A percentile compares a stretch with the other conserved stretches of the same genome.
These are phyloP conservation scores for Cyclotella baltica DNA, from an alignment of 108 stramenopile species.

Conservation along the genomic window DNA sequence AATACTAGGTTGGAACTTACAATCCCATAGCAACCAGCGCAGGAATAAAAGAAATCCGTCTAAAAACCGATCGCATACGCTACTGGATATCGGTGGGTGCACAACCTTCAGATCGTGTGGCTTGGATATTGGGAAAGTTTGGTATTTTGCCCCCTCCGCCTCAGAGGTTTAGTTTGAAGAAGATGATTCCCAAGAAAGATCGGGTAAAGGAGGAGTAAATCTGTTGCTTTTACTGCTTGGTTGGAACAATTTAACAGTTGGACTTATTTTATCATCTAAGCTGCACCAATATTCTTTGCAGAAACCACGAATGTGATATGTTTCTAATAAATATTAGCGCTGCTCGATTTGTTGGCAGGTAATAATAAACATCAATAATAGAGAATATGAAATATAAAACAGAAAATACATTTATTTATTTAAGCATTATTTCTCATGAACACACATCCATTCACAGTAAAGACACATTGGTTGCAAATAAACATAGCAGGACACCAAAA, in stretches of 20 bases:
- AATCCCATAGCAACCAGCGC: conserved; percentile 92
- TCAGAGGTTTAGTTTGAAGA: conserved; percentile 64
- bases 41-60: conserved; percentile 96
- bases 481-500: neutral
- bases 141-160: conserved; percentile 90
- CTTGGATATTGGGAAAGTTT: conserved; percentile 96
- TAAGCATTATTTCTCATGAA: neutral
- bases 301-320: too few relatives aligned
- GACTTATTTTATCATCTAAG: too few relatives aligned
- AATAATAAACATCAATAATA: too few relatives aligned
- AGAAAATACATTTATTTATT: too few relatives aligned
- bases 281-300: too few relatives aligned
- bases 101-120: conserved; percentile 94
- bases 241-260: too few relatives aligned
- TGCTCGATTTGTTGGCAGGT: too few relatives aligned
- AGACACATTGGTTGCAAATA: neutral
- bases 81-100: conserved; percentile 98
- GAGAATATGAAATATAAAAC: too few relatives aligned
- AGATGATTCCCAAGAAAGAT: conserved; percentile 68
- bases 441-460: neutral
- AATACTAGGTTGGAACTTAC: conserved; percentile 92
- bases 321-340: too few relatives aligned
- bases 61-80: conserved; percentile 92
- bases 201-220: conserved; percentile 38
- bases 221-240: neutral